A percentile compares a stretch with the other conserved stretches of the same genome.
These are phyloP conservation scores for Balansia obtecta DNA, from an alignment of 2,329 filamentous ascomycete genomes.

Conservation along the genomic window DNA sequence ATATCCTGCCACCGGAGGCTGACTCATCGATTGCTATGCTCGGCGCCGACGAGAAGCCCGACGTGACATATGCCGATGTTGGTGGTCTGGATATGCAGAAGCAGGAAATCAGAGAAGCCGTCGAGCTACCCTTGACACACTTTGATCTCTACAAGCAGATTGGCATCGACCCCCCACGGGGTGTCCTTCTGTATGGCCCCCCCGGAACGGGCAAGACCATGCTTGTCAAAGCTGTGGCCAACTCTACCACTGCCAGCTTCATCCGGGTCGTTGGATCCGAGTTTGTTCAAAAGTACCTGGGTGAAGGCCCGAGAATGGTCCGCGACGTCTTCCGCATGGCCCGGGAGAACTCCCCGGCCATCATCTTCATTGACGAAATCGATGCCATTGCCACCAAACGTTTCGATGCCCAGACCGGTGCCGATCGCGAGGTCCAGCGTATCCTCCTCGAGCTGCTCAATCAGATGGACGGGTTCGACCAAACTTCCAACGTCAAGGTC, in stretches of 20 bases:
- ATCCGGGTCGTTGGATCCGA: constrained; percentile 97
- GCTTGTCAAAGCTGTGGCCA: constrained; percentile 95
- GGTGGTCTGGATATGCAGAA: constrained; percentile 99
- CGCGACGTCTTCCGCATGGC: constrained; percentile 99
- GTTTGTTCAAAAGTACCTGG: constrained; percentile 97
- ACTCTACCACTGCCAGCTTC: constrained; percentile 95
- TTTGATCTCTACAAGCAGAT: constrained; percentile 99
- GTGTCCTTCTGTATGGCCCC: constrained; percentile 90
- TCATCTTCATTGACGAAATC: constrained; percentile 99
- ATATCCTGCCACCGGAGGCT: constrained; percentile 96
- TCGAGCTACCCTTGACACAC: constrained; percentile 91
- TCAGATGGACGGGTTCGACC: constrained; percentile 99
- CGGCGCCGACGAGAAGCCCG: constrained; percentile 90
- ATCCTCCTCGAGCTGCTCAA: constrained; percentile 95
- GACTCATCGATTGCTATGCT: constrained; percentile 99
- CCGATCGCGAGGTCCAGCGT: constrained; percentile 95
- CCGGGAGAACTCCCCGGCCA: constrained; percentile 91
- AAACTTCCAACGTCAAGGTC: constrained; percentile 97
- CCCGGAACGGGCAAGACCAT: constrained; percentile 96
- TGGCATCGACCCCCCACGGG: constrained; percentile 92
- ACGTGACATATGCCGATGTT: constrained; percentile 95
- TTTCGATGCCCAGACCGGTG: constrained; percentile 96
- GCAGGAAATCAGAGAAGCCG: constrained; percentile 95
- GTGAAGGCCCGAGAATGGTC: constrained; percentile 96
- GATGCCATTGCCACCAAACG: constrained; percentile 98